These are phyloP conservation scores for Plasmodium gonderi DNA, from an alignment of 169 alveolate genomes.

Conservation along the genomic window DNA sequence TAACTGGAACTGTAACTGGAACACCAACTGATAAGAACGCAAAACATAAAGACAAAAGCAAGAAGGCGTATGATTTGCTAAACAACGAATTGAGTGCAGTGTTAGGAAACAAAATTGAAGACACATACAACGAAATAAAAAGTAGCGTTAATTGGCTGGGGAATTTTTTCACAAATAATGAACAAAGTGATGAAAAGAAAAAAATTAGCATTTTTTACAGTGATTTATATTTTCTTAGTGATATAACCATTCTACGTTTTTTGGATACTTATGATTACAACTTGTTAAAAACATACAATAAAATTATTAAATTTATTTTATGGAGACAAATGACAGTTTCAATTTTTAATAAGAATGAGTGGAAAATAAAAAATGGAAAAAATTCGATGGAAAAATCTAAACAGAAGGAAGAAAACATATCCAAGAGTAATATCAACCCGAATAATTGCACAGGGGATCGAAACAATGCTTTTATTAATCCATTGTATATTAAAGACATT, in stretches of 20 bases:
- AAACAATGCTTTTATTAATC: constrained; percentile 25
- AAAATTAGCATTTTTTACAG: constrained; percentile 17
- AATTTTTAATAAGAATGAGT: constrained; percentile 17
- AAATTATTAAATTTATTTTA: constrained; percentile 40
- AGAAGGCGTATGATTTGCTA: constrained; percentile 29
- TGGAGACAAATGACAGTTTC: constrained; percentile 57
- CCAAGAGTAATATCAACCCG: background rate
- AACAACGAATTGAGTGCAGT: constrained; percentile 22
- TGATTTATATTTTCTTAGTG: constrained; percentile 60
- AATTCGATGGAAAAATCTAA: background rate
- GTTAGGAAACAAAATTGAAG: constrained; percentile 64
- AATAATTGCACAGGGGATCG: background rate
- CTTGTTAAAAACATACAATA: constrained; percentile 39
- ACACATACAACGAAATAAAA: constrained; percentile 63
- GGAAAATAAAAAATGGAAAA: background rate
- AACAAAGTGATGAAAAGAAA: constrained; percentile 39
- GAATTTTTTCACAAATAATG: constrained; percentile 41
- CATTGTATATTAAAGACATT: constrained; percentile 10
- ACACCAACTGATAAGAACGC: background rate
- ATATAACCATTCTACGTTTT: constrained; percentile 47
- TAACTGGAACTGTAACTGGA: background rate
- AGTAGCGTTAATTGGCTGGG: constrained; percentile 68
- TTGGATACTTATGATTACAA: constrained; percentile 58
- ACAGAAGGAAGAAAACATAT: background rate
- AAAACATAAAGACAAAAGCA: background rate